Evolutionary conservation across 2,329 filamentous ascomycete species (phyloP).

Genomic region (Colletotrichum horii): DNA sequence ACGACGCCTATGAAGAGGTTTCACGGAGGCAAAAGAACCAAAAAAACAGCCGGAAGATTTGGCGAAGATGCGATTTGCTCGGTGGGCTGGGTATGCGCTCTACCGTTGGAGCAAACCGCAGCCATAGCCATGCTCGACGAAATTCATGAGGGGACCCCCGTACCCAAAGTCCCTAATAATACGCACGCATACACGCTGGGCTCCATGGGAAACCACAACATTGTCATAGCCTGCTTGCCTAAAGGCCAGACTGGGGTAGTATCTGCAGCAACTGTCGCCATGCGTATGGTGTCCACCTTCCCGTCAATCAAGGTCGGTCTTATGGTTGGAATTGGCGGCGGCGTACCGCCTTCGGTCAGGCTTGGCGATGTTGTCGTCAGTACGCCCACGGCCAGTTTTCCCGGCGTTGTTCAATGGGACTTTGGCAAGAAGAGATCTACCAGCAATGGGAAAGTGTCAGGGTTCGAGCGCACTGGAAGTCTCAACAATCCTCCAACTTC

Average conservation of each 20-base stretch:
- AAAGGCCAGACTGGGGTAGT: slow-evolving; percentile 22
- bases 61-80: no score
- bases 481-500: slow-evolving; percentile 4
- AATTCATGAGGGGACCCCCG: no score
- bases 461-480: neutral
- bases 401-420: slow-evolving; percentile 25
- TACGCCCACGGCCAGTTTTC: neutral
- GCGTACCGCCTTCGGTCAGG: slow-evolving; percentile 19
- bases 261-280: slow-evolving; percentile 8
- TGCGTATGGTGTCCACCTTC: neutral
- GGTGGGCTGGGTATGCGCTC: no score
- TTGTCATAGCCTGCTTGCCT: slow-evolving; percentile 29
- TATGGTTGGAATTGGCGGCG: slow-evolving; percentile 31
- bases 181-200: slow-evolving; percentile 30
- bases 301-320: neutral
- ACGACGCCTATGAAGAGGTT: no score
- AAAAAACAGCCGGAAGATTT: no score
- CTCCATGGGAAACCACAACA: slow-evolving; percentile 27
- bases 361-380: slow-evolving; percentile 24
- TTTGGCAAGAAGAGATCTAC: neutral
- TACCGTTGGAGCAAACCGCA: slow-evolving; percentile 28
- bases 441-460: neutral
- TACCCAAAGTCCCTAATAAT: no score
- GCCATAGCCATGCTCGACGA: slow-evolving; percentile 30
- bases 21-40: no score